phyloP scores from a whole-genome alignment of 1,139 yeast species.

The Geotrichum restrictum region DNA sequence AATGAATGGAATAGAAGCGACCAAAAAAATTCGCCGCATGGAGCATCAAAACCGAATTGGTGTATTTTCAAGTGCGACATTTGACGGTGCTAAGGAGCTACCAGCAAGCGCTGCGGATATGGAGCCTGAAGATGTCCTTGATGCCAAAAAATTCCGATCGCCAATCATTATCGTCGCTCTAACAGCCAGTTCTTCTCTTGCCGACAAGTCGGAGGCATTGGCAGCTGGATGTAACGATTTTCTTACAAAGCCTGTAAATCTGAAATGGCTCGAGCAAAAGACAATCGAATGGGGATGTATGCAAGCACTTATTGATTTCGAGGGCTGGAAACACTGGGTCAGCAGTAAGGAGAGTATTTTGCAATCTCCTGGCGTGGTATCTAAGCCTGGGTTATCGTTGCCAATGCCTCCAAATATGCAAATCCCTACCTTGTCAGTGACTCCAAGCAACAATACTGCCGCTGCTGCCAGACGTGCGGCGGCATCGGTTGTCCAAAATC shows the following conservation, averaged over 20 bases:
- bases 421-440: too few species aligned
- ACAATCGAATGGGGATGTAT: slow-evolving; percentile 90
- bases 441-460: too few species aligned
- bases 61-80: slow-evolving; percentile 50
- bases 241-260: slow-evolving; percentile 91
- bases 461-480: too few species aligned
- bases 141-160: slow-evolving; percentile 62
- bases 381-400: too few species aligned
- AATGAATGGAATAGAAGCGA: slow-evolving; percentile 88
- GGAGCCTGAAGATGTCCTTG: slow-evolving; percentile 48
- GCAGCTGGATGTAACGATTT: slow-evolving; percentile 97
- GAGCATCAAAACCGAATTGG: slow-evolving; percentile 83
- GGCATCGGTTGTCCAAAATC: too few species aligned
- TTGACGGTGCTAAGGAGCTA: slow-evolving; percentile 17
- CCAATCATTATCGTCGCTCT: slow-evolving; percentile 95
- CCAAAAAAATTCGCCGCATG: slow-evolving; percentile 78
- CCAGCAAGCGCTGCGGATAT: not conserved
- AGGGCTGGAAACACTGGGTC: slow-evolving; percentile 92
- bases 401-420: too few species aligned
- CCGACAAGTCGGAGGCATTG: slow-evolving; percentile 83
- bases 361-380: not conserved
- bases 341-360: slow-evolving; percentile 23
- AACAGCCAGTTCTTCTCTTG: slow-evolving; percentile 86
- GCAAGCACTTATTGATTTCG: slow-evolving; percentile 96
- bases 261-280: slow-evolving; percentile 90